Evolutionary conservation across 768 basidiomycete species (phyloP).

Genomic region (Coprinellus aureogranulatus): DNA sequence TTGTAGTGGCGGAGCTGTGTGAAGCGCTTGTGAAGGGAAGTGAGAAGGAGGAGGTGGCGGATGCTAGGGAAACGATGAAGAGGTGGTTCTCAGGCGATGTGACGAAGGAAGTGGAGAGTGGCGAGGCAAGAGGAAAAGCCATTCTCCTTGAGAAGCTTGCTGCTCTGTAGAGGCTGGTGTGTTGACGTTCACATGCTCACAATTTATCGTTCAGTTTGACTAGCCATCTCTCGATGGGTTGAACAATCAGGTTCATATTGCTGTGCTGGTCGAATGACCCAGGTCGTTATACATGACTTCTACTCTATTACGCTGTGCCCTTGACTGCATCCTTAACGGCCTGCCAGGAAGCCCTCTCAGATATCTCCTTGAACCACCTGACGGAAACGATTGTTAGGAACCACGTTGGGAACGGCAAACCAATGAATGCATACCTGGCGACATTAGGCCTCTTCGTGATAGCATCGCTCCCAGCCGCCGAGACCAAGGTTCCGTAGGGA

Average conservation of each 20-base stretch:
- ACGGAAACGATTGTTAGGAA: too few species aligned
- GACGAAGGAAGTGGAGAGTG: constrained; percentile 44
- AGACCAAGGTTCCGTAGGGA: constrained; percentile 33
- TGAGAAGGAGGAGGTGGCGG: constrained; percentile 34
- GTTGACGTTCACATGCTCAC: too few species aligned
- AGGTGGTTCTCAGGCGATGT: constrained; percentile 57
- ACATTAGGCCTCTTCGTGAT: constrained; percentile 43
- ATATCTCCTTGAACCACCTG: constrained; percentile 32
- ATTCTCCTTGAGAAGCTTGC: constrained; percentile 62
- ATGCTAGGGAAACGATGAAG: constrained; percentile 45
- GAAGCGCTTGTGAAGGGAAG: constrained; percentile 45
- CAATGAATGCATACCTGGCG: constrained; percentile 28
- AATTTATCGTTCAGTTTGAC: too few species aligned
- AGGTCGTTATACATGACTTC: too few species aligned
- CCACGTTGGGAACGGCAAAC: not conserved
- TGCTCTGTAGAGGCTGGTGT: constrained; percentile 23
- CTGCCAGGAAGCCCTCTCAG: constrained; percentile 45
- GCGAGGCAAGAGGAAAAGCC: constrained; percentile 66
- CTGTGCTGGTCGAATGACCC: too few species aligned
- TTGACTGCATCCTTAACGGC: constrained; percentile 40
- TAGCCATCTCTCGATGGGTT: too few species aligned
- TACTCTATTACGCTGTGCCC: constrained; percentile 5
- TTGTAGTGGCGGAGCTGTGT: constrained; percentile 72
- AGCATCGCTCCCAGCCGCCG: constrained; percentile 21
- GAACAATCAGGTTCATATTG: too few species aligned